phyloP scores from a whole-genome alignment of 1,284 basidiomycete species.

The Cryptococcus sp. region DNA sequence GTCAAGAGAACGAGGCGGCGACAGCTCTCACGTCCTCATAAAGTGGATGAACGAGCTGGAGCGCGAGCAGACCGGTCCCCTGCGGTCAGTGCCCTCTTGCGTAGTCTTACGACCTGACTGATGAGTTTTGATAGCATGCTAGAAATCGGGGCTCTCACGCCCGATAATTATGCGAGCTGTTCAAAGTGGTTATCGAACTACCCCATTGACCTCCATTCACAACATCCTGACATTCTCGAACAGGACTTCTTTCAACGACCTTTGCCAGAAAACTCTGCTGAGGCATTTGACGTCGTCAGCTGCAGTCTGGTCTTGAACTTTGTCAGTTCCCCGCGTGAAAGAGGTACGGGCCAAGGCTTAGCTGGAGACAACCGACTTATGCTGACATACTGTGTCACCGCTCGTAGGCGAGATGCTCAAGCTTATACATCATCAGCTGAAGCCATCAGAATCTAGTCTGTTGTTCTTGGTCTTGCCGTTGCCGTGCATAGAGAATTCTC shows the following conservation, averaged over 20 bases:
- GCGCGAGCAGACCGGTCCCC: slow-evolving; percentile 14
- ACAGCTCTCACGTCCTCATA: slow-evolving; percentile 75
- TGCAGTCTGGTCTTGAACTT: slow-evolving; percentile 86
- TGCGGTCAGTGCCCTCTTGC: slow-evolving; percentile 8
- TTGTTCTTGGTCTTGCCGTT: slow-evolving; percentile 79
- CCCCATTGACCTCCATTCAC: slow-evolving; percentile 77
- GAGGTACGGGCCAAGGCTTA: slow-evolving; percentile 61
- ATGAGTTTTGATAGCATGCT: slow-evolving; percentile 61
- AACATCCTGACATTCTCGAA: slow-evolving; percentile 72
- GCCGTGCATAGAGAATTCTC: slow-evolving; percentile 78
- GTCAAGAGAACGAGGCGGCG: slow-evolving; percentile 74
- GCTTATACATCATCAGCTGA: slow-evolving; percentile 65
- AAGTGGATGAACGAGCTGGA: slow-evolving; percentile 68
- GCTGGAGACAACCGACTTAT: background rate
- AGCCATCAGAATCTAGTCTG: slow-evolving; percentile 56
- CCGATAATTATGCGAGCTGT: slow-evolving; percentile 72
- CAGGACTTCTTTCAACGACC: slow-evolving; percentile 71
- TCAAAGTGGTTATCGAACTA: slow-evolving; percentile 69
- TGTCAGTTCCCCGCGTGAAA: slow-evolving; percentile 69
- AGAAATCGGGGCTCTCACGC: slow-evolving; percentile 81
- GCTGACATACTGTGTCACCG: background rate
- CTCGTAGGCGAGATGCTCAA: slow-evolving; percentile 70
- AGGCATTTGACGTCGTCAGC: slow-evolving; percentile 73
- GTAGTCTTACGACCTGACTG: background rate
- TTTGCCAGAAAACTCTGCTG: slow-evolving; percentile 51